Conservation (phyloP, 2,329 filamentous ascomycete species). For the Colletotrichum tanaceti region DNA sequence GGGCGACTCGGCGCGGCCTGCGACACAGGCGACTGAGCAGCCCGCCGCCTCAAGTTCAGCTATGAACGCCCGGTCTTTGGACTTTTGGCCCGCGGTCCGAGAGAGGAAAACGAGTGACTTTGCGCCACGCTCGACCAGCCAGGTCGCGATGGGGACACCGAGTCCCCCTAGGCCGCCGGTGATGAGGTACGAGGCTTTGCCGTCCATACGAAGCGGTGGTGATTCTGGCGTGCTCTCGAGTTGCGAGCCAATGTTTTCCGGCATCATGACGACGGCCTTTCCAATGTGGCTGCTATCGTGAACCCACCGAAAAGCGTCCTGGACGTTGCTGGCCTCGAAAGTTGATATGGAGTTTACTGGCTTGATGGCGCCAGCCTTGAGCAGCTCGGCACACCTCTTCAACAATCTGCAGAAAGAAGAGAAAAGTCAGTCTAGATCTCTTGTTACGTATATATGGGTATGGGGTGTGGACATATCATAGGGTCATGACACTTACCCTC, state of each 20-base stretch:
- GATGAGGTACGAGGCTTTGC: constrained; percentile 44
- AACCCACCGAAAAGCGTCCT: too few species aligned
- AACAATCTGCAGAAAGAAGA: too few species aligned
- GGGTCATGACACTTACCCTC: background rate
- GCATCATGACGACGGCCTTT: constrained; percentile 54
- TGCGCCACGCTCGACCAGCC: constrained; percentile 48
- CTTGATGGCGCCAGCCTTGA: too few species aligned
- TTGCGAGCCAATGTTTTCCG: background rate
- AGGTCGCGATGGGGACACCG: constrained; percentile 45
- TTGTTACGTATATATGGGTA: too few species aligned
- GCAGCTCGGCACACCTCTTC: too few species aligned
- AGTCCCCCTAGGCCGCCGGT: constrained; percentile 49
- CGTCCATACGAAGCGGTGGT: background rate
- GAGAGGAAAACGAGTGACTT: constrained; percentile 45
- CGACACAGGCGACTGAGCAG: constrained; percentile 44
- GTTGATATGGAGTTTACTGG: too few species aligned
- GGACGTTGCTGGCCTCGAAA: too few species aligned
- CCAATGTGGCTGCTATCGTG: constrained; percentile 51
- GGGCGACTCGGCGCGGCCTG: constrained; percentile 42
- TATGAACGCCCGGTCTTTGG: constrained; percentile 38
- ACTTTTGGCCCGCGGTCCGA: constrained; percentile 40
- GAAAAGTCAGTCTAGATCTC: too few species aligned
- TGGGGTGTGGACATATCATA: too few species aligned
- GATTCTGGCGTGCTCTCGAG: background rate
- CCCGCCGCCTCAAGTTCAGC: constrained; percentile 45